These are phyloP conservation scores for Candida yuanshanica DNA, from an alignment of 805 yeast genomes.

Conservation along the genomic window DNA sequence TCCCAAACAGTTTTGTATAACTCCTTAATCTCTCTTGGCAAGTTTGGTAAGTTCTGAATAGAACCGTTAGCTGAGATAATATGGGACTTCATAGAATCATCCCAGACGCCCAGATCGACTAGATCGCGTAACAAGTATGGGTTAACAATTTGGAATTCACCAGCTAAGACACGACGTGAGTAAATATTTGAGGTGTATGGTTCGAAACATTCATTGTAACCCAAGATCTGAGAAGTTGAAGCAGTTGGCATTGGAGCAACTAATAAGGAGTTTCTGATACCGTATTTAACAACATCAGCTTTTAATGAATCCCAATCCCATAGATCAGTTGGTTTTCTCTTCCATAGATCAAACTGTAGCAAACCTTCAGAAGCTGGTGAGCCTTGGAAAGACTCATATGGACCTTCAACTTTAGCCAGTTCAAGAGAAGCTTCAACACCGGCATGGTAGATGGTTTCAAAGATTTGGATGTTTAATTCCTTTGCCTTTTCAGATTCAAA, in stretches of 20 bases:
- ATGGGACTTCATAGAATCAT: constrained; percentile 66
- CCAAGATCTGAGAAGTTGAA: constrained; percentile 91
- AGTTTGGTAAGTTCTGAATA: constrained; percentile 63
- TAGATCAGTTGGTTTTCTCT: constrained; percentile 63
- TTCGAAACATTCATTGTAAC: constrained; percentile 93
- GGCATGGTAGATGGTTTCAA: constrained; percentile 94
- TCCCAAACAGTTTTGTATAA: constrained; percentile 98
- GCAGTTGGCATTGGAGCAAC: constrained; percentile 99
- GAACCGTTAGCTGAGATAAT: constrained; percentile 81
- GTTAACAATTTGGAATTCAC: constrained; percentile 91
- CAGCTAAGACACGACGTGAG: constrained; percentile 84
- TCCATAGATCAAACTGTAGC: constrained; percentile 87
- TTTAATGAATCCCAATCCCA: constrained; percentile 85
- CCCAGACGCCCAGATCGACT: constrained; percentile 80
- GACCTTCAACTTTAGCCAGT: constrained; percentile 63
- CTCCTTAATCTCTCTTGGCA: constrained; percentile 69
- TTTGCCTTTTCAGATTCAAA: constrained; percentile 82
- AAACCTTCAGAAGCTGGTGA: constrained; percentile 88
- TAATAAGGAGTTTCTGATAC: constrained; percentile 79
- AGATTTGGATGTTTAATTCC: constrained; percentile 72
- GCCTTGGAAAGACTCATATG: constrained; percentile 69
- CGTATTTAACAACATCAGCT: constrained; percentile 50
- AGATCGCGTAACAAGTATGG: constrained; percentile 79
- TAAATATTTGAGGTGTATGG: constrained; percentile 93
- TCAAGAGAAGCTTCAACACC: constrained; percentile 85